A percentile compares a stretch with the other conserved stretches of the same genome.
Evolutionary conservation across 306 rosid species (phyloP).

Genomic region (Medicago ruthenica): DNA sequence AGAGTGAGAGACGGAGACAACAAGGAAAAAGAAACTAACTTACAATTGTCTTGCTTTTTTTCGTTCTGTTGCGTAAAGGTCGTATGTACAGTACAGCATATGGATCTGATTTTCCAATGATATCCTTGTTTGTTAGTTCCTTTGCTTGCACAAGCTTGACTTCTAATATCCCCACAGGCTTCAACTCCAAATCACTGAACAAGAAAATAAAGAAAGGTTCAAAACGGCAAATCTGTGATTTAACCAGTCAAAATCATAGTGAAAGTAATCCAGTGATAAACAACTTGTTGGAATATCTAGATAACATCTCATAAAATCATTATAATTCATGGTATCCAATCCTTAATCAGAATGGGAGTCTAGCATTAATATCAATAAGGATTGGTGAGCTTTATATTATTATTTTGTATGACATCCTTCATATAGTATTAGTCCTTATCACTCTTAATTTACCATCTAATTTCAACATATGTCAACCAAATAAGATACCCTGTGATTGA

Average conservation of each 20-base stretch:
- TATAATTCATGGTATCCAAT: neutral
- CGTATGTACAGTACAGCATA: constrained; percentile 77
- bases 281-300: constrained; percentile 8
- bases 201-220: constrained; percentile 42
- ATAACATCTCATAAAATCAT: neutral
- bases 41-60: constrained; percentile 92
- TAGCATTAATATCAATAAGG: constrained; percentile 1
- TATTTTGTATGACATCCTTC: neutral
- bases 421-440: neutral
- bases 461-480: constrained; percentile 12
- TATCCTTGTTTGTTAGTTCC: constrained; percentile 89
- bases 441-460: constrained; percentile 10
- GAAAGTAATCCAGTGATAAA: constrained; percentile 25
- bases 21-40: constrained; percentile 37
- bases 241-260: constrained; percentile 43
- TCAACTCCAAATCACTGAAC: constrained; percentile 89
- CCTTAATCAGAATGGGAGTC: neutral
- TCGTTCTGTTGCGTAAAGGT: constrained; percentile 81
- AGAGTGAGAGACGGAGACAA: neutral
- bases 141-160: constrained; percentile 99
- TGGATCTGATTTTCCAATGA: constrained; percentile 96
- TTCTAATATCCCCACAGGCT: constrained; percentile 89
- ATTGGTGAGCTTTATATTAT: neutral
- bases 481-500: constrained; percentile 19
- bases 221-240: constrained; percentile 20